These are phyloP conservation scores for Nyssa sinensis DNA, from an alignment of 148 eudicot species.

Conservation along the genomic window DNA sequence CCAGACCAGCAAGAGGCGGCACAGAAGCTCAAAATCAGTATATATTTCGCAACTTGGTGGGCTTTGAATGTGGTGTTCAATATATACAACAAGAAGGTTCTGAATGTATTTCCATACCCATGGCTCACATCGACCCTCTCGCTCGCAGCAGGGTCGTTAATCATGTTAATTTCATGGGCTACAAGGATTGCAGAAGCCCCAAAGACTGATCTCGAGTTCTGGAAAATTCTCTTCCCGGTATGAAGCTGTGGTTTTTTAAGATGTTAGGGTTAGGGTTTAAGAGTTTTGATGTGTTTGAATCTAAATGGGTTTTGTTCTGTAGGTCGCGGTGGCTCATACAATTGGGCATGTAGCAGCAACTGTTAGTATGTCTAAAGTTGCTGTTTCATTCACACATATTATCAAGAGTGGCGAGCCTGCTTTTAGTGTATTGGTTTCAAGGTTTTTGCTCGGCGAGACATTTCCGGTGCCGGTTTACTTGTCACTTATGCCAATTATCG, in stretches of 20 bases:
- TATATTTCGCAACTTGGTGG: constrained; percentile 75
- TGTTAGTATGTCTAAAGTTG: constrained; percentile 57
- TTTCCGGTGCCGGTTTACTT: constrained; percentile 50
- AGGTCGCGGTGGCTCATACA: constrained; percentile 63
- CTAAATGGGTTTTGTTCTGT: constrained; percentile 13
- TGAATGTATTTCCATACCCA: constrained; percentile 73
- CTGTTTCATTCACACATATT: constrained; percentile 56
- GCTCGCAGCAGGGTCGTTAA: constrained; percentile 63
- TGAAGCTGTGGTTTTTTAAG: constrained; percentile 17
- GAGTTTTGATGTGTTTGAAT: constrained; percentile 6
- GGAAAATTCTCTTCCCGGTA: constrained; percentile 64
- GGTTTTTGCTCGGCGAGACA: constrained; percentile 44
- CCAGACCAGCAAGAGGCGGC: constrained; percentile 39
- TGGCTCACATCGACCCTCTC: constrained; percentile 76
- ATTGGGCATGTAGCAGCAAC: constrained; percentile 67
- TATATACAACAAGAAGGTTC: constrained; percentile 70
- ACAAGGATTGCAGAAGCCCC: constrained; percentile 59
- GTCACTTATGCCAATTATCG: constrained; percentile 52
- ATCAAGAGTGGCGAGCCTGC: constrained; percentile 64
- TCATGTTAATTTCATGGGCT: constrained; percentile 68
- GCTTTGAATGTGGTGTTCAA: constrained; percentile 68
- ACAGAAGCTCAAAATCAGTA: constrained; percentile 48
- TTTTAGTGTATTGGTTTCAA: constrained; percentile 54
- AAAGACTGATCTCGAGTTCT: constrained; percentile 50
- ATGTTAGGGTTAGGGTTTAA: neutral